These are phyloP conservation scores for Neofusicoccum ribis DNA, from an alignment of 2,329 filamentous ascomycete genomes.

Conservation along the genomic window DNA sequence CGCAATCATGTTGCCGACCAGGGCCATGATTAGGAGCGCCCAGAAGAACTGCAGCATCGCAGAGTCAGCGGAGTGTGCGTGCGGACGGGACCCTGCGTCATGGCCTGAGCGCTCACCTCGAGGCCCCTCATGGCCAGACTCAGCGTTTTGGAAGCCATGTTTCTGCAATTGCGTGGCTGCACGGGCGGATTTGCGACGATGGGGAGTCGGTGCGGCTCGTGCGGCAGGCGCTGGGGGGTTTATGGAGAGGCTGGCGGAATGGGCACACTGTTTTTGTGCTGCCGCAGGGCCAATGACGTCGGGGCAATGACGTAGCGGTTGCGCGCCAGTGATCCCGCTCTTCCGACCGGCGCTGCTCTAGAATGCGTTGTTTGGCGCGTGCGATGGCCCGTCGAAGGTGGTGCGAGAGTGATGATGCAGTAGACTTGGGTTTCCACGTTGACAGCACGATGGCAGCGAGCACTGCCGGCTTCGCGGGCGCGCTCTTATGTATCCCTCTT, in stretches of 20 bases:
- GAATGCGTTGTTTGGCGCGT: not conserved
- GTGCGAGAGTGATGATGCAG: slow-evolving; percentile 2
- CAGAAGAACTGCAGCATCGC: slow-evolving; percentile 54
- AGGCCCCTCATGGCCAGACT: slow-evolving; percentile 43
- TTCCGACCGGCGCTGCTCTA: not conserved
- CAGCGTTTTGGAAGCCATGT: slow-evolving; percentile 43
- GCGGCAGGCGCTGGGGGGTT: slow-evolving; percentile 1
- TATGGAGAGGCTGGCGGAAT: not conserved
- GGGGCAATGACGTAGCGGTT: slow-evolving; percentile 2
- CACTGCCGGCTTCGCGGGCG: not conserved
- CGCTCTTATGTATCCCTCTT: not conserved
- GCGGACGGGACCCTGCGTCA: not conserved
- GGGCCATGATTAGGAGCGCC: slow-evolving; percentile 60
- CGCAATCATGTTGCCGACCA: slow-evolving; percentile 64
- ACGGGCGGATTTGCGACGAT: slow-evolving; percentile 20
- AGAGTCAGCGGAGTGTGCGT: slow-evolving; percentile 14
- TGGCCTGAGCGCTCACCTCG: slow-evolving; percentile 36
- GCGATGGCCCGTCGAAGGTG: not conserved
- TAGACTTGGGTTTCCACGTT: not conserved
- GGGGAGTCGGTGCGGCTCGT: not conserved
- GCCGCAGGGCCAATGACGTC: slow-evolving; percentile 11
- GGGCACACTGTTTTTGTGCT: not conserved
- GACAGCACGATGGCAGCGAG: not conserved
- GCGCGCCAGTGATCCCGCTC: not conserved
- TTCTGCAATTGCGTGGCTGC: slow-evolving; percentile 20